Evolutionary conservation across 805 yeast species (phyloP), one percentile per base, ranked within the genome.

Genomic region (Yamadazyma akitaensis): DNA sequence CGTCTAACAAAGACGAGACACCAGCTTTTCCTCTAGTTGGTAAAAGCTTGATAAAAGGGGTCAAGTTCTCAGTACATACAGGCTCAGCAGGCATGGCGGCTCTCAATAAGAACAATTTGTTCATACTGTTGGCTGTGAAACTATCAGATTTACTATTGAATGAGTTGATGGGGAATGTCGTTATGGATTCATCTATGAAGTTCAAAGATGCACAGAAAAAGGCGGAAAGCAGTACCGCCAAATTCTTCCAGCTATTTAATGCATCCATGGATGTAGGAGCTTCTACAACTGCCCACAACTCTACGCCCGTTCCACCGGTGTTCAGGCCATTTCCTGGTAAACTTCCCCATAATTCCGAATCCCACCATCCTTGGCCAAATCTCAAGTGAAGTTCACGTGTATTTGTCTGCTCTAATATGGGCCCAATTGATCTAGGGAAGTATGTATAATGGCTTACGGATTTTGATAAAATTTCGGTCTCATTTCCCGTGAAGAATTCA

Each of bases 311-410:
- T 2, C 98, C 98, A 26, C 99, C 99, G 43, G 90, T 76, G 46
- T 67, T 68, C 11, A 64, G 59, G 0, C 99, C 99, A 53, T 80
- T 68, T 39, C 69, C 66, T 0, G 97, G 97, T 35, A 88, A 72
- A 39, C 73, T 68, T 0, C 98, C 98, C 95, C 96, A 94, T 7
- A 75, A 70, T 49, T 85, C 88, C 0, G 91, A 70, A 59, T 94
- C 96, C 92, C 97, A 94, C 82, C 90, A 86, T 0, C 99, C 99
- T 63, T 88, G 96, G 1, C 95, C 79, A 60, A 94, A 94, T 45
- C 97, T 70, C 49, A 94, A 67, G 62, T 88, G 96, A 38, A 94
- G 70, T 57, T 88, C 91, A 45, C 86, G 73, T 0, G 95, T 77
- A 48, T 77, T 73, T 2, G 96, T 78, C 11, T 75, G 65, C 36